A percentile compares a stretch with the other conserved stretches of the same genome.
Evolutionary conservation across 768 basidiomycete genomes (phyloP).

Genomic region (Naematelia encephala): DNA sequence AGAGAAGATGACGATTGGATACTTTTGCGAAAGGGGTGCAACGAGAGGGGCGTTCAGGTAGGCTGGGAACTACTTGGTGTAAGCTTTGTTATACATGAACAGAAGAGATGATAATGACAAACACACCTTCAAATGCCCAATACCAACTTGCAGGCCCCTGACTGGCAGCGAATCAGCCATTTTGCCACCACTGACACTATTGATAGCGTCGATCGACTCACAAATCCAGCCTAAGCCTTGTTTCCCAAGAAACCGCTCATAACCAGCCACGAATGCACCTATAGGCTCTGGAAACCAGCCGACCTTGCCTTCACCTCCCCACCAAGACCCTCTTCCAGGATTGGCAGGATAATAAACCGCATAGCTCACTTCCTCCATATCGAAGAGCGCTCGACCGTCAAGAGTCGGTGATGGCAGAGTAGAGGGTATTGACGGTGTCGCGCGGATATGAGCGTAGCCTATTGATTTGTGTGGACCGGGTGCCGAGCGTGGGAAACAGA

Average conservation of each 20-base stretch:
- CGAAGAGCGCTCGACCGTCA: constrained; percentile 11
- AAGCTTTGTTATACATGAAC: too few relatives aligned
- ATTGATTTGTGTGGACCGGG: constrained; percentile 24
- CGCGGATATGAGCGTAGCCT: constrained; percentile 27
- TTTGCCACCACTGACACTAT: too few relatives aligned
- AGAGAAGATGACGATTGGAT: constrained; percentile 73
- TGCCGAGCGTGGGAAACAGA: constrained; percentile 17
- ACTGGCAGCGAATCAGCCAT: constrained; percentile 17
- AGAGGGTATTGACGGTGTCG: constrained; percentile 15
- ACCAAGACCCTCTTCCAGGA: constrained; percentile 4
- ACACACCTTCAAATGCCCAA: constrained; percentile 27
- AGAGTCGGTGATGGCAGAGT: constrained; percentile 14
- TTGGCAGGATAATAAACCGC: constrained; percentile 30
- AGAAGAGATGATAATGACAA: neutral
- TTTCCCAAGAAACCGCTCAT: constrained; percentile 31
- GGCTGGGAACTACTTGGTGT: constrained; percentile 18
- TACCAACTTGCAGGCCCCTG: constrained; percentile 14
- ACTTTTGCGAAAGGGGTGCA: constrained; percentile 5
- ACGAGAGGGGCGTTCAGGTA: constrained; percentile 7
- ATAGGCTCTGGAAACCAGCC: constrained; percentile 32
- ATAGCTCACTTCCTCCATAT: constrained; percentile 26
- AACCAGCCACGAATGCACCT: constrained; percentile 25
- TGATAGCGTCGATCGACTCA: constrained; percentile 8
- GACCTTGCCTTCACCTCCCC: constrained; percentile 12
- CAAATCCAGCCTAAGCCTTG: constrained; percentile 20